These are phyloP conservation scores for Trichophyton simii DNA, from an alignment of 2,329 filamentous ascomycete genomes.

Conservation along the genomic window DNA sequence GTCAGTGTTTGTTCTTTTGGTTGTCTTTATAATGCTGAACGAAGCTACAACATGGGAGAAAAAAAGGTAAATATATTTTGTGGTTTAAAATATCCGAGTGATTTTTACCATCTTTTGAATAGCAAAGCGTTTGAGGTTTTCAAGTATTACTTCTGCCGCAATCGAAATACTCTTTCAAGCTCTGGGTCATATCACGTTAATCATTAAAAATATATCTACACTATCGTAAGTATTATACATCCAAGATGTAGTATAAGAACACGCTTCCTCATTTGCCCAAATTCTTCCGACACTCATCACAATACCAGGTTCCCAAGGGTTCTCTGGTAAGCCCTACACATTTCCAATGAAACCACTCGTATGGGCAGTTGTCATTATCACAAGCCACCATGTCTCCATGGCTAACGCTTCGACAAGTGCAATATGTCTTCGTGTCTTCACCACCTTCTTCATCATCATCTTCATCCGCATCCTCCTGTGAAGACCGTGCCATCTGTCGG, in stretches of 20 bases:
- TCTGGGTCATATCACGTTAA: constrained; percentile 1
- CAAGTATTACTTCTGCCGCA: no score
- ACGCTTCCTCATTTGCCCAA: constrained; percentile 22
- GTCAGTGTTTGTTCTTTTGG: constrained; percentile 4
- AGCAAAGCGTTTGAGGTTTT: neutral
- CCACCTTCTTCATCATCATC: constrained; percentile 40
- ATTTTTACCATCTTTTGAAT: neutral
- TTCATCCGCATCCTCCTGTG: constrained; percentile 34
- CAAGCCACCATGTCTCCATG: constrained; percentile 58
- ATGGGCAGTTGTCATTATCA: constrained; percentile 51
- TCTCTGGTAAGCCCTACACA: constrained; percentile 51
- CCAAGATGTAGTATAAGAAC: neutral
- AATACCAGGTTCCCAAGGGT: constrained; percentile 47
- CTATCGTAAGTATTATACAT: neutral
- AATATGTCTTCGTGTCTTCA: constrained; percentile 51
- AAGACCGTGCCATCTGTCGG: constrained; percentile 15
- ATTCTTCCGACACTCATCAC: constrained; percentile 38
- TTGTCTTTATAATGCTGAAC: neutral
- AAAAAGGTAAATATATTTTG: neutral
- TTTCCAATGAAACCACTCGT: constrained; percentile 56
- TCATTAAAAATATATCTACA: neutral
- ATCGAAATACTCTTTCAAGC: neutral
- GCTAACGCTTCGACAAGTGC: constrained; percentile 52
- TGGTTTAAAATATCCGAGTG: neutral
- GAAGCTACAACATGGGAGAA: neutral